Conservation (phyloP, 805 yeast species). For the Candida ficus region DNA sequence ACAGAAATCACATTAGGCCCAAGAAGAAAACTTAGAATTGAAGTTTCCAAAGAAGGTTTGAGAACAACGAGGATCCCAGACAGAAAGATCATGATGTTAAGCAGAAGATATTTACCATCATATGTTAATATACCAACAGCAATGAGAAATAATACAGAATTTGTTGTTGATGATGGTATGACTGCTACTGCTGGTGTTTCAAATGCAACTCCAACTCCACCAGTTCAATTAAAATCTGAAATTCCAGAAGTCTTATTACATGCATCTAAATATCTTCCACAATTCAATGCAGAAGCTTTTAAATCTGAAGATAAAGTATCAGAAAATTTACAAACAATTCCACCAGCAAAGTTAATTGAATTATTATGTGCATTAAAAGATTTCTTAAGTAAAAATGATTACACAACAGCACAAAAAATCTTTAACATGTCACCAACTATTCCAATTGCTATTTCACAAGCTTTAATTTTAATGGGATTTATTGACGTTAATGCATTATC, state of each 20-base stretch:
- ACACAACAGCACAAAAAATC: slow-evolving; percentile 47
- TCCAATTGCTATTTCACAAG: slow-evolving; percentile 68
- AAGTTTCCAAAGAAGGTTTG: slow-evolving; percentile 57
- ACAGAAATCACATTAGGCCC: slow-evolving; percentile 39
- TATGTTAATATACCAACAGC: slow-evolving; percentile 50
- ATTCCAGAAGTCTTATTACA: slow-evolving; percentile 45
- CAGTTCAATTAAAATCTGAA: slow-evolving; percentile 3
- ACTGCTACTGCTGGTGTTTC: not conserved
- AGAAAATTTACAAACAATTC: slow-evolving; percentile 54
- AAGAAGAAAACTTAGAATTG: slow-evolving; percentile 46
- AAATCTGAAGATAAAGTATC: slow-evolving; percentile 53
- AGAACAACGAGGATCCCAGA: slow-evolving; percentile 28
- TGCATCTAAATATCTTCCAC: slow-evolving; percentile 56
- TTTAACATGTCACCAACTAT: slow-evolving; percentile 49
- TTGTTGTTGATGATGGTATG: slow-evolving; percentile 25
- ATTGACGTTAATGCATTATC: slow-evolving; percentile 65
- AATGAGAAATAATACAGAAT: slow-evolving; percentile 11
- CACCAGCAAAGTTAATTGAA: slow-evolving; percentile 69
- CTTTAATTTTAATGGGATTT: slow-evolving; percentile 70
- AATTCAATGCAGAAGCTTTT: slow-evolving; percentile 39
- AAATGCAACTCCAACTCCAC: slow-evolving; percentile 4
- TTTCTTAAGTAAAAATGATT: slow-evolving; percentile 23
- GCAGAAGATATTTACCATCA: slow-evolving; percentile 45
- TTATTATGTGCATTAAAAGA: slow-evolving; percentile 61
- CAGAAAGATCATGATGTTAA: slow-evolving; percentile 41